Evolutionary conservation across 352 stramenopile species (phyloP).

Genomic region (Proteromonas lacertae): DNA sequence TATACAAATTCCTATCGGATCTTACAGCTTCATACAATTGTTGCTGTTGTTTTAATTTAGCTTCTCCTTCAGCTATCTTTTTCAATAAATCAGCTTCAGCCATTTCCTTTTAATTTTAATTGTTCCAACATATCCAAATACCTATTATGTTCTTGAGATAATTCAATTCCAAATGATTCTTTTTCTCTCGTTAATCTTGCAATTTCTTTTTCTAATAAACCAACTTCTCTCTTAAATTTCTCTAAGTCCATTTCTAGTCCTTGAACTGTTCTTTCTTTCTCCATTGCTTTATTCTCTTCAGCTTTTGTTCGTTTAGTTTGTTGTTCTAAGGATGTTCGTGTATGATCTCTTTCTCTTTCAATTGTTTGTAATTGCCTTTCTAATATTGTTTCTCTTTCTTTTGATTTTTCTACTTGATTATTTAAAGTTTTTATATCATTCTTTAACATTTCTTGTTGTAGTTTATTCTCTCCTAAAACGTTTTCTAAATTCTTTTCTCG

Average conservation of each 20-base stretch:
- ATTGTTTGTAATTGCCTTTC: slow-evolving; percentile 56
- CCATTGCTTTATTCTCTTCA: slow-evolving; percentile 54
- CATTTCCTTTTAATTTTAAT: slow-evolving; percentile 25
- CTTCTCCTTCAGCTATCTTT: slow-evolving; percentile 39
- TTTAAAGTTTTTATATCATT: slow-evolving; percentile 11
- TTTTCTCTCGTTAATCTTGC: too few relatives aligned
- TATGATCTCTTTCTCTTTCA: slow-evolving; percentile 21
- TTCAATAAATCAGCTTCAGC: slow-evolving; percentile 17
- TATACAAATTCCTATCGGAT: slow-evolving; percentile 64
- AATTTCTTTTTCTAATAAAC: too few relatives aligned
- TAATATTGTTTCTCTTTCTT: slow-evolving; percentile 41
- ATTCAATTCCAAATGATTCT: slow-evolving; percentile 27
- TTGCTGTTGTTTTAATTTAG: slow-evolving; percentile 75
- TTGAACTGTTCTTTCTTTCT: slow-evolving; percentile 28
- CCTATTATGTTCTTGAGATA: slow-evolving; percentile 27
- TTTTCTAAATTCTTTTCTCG: slow-evolving; percentile 5
- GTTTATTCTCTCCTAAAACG: not conserved
- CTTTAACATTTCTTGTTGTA: slow-evolving; percentile 10
- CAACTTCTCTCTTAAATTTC: too few relatives aligned
- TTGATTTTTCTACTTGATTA: slow-evolving; percentile 34
- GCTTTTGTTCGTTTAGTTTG: slow-evolving; percentile 43
- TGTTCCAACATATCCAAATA: slow-evolving; percentile 36
- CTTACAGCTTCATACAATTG: slow-evolving; percentile 71
- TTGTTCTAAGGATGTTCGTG: slow-evolving; percentile 19
- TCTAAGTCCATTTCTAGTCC: too few relatives aligned